Evolutionary conservation across 371 early-diverging fungal genomes (phyloP).

Genomic region (Lichtheimia hyalospora): DNA sequence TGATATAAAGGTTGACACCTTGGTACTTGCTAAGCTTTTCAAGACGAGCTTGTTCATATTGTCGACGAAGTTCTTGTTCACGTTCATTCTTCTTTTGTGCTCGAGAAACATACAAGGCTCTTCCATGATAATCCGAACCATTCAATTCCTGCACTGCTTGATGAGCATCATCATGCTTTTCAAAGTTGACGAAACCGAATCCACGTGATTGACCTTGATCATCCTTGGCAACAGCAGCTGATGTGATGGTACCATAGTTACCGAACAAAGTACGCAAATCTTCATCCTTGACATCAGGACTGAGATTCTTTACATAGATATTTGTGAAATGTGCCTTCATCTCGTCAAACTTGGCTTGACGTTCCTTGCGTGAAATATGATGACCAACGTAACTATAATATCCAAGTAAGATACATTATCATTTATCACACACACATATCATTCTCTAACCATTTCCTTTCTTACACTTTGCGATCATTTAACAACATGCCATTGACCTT

Average conservation of each 20-base stretch:
- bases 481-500: slow-evolving; percentile 92
- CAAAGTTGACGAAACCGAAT: slow-evolving; percentile 93
- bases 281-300: slow-evolving; percentile 69
- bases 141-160: slow-evolving; percentile 85
- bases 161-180: slow-evolving; percentile 77
- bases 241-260: slow-evolving; percentile 76
- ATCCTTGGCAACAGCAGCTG: slow-evolving; percentile 61
- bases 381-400: slow-evolving; percentile 60
- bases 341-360: slow-evolving; percentile 77
- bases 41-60: slow-evolving; percentile 80
- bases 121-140: slow-evolving; percentile 75
- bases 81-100: slow-evolving; percentile 96
- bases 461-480: slow-evolving; percentile 82
- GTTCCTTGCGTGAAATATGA: slow-evolving; percentile 84
- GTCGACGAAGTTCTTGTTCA: slow-evolving; percentile 82
- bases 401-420: slow-evolving; percentile 5
- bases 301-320: slow-evolving; percentile 93
- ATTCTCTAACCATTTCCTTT: neutral
- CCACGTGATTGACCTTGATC: slow-evolving; percentile 74
- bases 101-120: slow-evolving; percentile 86
- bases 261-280: slow-evolving; percentile 72
- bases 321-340: slow-evolving; percentile 82
- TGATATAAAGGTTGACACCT: slow-evolving; percentile 90
- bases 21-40: slow-evolving; percentile 90
- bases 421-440: neutral